Conservation (phyloP, 202 grass and related monocot genomes). For the Schoenoplectus tabernaemontani region DNA sequence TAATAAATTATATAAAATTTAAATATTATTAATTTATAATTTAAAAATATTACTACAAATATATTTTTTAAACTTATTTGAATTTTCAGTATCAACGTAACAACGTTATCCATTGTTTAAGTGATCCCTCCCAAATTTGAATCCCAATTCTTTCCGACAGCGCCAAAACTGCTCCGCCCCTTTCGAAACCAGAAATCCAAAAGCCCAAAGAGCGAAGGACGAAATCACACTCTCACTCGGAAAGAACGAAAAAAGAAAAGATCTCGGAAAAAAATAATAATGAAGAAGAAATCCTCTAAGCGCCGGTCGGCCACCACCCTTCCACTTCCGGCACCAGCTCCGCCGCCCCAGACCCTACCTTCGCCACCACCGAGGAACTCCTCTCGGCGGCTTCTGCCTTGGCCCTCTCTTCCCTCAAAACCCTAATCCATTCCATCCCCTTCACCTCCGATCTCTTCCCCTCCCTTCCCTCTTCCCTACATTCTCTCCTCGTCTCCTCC, state of each 20-base stretch:
- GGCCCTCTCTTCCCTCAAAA: conserved; percentile 28
- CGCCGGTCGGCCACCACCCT: background rate
- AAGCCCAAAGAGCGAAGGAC: background rate
- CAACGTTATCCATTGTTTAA: no score
- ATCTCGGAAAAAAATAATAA: background rate
- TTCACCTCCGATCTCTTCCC: conserved; percentile 24
- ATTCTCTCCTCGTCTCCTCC: conserved; percentile 17
- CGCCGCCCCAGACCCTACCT: background rate
- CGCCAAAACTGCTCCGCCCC: background rate
- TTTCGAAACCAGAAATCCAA: background rate
- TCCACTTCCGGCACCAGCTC: background rate
- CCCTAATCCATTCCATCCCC: conserved; percentile 34
- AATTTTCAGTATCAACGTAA: no score
- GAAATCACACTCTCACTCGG: background rate
- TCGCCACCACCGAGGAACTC: conserved; percentile 22
- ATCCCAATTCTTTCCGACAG: background rate
- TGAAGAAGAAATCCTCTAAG: conserved; percentile 15
- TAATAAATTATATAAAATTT: no score
- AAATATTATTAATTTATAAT: no score
- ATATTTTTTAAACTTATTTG: no score
- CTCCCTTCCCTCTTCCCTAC: conserved; percentile 17
- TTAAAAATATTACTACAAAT: no score
- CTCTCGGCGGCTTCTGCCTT: conserved; percentile 29
- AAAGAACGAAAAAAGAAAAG: background rate
- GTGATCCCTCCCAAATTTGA: no score